Percentiles rank a stretch among this genome's conserved stretches.
Evolutionary conservation across 2,329 filamentous ascomycete species (phyloP).

Genomic region (Karstenula rhodostoma): DNA sequence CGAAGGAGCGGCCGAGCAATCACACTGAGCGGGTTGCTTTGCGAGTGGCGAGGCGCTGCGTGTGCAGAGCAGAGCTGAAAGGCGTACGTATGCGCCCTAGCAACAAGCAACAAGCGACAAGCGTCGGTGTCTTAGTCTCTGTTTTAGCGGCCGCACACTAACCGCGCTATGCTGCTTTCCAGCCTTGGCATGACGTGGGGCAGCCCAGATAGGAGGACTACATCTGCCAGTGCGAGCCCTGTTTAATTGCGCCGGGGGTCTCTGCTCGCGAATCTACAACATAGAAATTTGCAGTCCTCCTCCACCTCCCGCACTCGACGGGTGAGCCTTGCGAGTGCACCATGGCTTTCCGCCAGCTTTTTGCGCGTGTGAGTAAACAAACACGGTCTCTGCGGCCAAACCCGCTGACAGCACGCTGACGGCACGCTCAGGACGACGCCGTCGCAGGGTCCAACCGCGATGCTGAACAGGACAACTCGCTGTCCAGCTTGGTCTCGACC

Average conservation of each 20-base stretch:
- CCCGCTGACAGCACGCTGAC: constrained; percentile 17
- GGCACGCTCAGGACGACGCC: constrained; percentile 21
- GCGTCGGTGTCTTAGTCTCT: neutral
- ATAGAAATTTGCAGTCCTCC: neutral
- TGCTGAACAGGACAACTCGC: constrained; percentile 56
- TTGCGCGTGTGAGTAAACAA: neutral
- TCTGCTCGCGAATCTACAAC: neutral
- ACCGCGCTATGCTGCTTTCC: neutral
- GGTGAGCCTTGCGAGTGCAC: constrained; percentile 13
- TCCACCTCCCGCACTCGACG: neutral
- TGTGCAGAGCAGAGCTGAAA: neutral
- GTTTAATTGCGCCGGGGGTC: constrained; percentile 8
- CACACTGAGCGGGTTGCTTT: neutral
- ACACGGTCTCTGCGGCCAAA: neutral
- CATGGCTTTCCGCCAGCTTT: neutral
- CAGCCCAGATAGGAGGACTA: constrained; percentile 5
- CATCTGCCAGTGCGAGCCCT: neutral
- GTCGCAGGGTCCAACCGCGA: constrained; percentile 27
- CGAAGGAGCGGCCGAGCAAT: constrained; percentile 1
- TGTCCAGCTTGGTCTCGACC: constrained; percentile 50
- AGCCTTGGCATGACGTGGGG: constrained; percentile 14
- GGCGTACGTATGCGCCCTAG: neutral
- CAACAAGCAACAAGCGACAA: neutral
- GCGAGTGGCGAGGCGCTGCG: neutral
- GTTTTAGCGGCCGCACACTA: constrained; percentile 2